Evolutionary conservation across 2,329 filamentous ascomycete species (phyloP), one percentile per base, ranked within the genome.

Genomic region (Cercospora beticola): DNA sequence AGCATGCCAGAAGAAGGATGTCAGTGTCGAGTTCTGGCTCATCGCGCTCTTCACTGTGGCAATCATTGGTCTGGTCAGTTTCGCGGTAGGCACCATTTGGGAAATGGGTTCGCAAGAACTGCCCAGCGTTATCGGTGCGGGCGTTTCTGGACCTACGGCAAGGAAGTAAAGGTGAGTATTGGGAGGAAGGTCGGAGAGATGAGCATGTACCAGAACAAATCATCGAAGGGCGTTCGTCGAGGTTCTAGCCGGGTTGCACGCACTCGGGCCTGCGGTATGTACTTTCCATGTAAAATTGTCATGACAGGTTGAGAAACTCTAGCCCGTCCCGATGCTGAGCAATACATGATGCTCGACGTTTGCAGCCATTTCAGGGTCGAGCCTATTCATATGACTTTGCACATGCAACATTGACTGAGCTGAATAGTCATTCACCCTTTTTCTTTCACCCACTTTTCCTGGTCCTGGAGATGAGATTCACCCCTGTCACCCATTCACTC

Each of bases 41-140:
- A 89, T 99, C 75, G 87, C 88, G 12, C 88, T 90, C 7, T 91
- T 95, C 74, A 90, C 87, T 4, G 82, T 97, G 59, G 81, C 89
- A 43, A 83, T 96, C 70, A 81, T 95, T 1, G 86, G 87, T 58
- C 81, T 92, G 43, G 82, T 96, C 30, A 85, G 84, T 43, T 89
- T 91, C 78, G 89, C 88, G 10, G 89, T 98, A 74, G 88, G 90
- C 5, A 83, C 97, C 85, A 80, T 99, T 64, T 95, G 90, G 80
- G 89, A 84, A 71, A 92, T 98, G 76, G 95, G 94, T 36, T 88
- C 91, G 79, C 89, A 97, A 83, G 91, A 93, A 81, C 84, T 98
- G 72, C 95, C 95, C 0, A 93, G 93, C 74, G 94, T 99, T 8
- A 94, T 99, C 79, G 93, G 93, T n/a, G 95, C 95, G 59, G 95